Conservation (phyloP, 345 rosid genomes). For the Syzygium grande region DNA sequence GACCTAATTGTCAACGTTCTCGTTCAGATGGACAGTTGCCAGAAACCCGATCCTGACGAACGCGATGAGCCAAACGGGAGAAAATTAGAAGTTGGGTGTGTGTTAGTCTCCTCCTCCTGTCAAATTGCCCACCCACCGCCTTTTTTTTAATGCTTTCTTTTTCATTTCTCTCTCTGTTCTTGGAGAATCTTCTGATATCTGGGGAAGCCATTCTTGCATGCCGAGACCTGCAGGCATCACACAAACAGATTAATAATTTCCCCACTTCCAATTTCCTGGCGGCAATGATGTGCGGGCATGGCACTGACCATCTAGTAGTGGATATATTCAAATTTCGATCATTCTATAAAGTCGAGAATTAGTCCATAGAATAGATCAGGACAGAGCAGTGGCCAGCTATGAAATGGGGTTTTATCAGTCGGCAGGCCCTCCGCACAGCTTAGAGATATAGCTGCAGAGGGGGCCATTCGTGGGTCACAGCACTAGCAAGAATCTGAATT, state of each 20-base stretch:
- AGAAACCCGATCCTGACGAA: constrained; percentile 21
- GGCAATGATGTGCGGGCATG: not conserved
- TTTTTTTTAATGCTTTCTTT: not conserved
- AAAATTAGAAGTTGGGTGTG: not conserved
- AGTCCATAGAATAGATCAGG: not conserved
- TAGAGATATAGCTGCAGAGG: not conserved
- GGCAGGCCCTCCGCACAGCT: not conserved
- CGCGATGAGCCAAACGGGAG: constrained; percentile 2
- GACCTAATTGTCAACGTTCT: not conserved
- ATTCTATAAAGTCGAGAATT: not conserved
- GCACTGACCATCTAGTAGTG: not conserved
- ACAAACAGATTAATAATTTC: not conserved
- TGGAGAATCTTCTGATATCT: constrained; percentile 60
- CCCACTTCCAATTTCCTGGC: not conserved
- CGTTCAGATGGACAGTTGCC: constrained; percentile 15
- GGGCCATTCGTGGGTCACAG: not conserved
- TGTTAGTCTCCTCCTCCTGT: not conserved
- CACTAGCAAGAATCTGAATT: not conserved
- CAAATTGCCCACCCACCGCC: not conserved
- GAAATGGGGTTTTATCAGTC: not conserved
- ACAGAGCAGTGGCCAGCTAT: not conserved
- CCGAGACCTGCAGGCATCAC: constrained; percentile 59
- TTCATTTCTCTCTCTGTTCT: constrained; percentile 46
- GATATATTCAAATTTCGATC: not conserved
- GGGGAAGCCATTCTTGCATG: constrained; percentile 72